Evolutionary conservation across 1,284 basidiomycete species (phyloP).

Genomic region (Agaricales sp.): DNA sequence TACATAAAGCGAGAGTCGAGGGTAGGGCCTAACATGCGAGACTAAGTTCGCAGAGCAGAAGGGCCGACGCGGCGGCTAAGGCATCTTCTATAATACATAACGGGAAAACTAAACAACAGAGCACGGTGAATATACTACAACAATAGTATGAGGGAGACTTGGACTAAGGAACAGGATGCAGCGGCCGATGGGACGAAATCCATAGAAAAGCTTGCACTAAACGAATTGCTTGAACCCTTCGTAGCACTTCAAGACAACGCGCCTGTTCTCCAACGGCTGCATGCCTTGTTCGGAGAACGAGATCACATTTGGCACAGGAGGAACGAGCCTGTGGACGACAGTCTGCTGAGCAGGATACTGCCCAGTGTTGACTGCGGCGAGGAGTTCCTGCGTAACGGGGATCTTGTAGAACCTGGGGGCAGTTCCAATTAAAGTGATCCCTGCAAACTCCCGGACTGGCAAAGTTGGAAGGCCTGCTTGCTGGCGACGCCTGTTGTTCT

Average conservation of each 20-base stretch:
- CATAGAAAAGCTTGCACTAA: too few species aligned
- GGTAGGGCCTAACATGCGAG: too few species aligned
- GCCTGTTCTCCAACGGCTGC: neutral
- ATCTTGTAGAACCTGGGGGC: conserved; percentile 21
- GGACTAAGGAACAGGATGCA: too few species aligned
- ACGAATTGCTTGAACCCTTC: neutral
- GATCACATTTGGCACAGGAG: neutral
- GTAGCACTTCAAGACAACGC: neutral
- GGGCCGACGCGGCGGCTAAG: too few species aligned
- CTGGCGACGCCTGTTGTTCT: conserved; percentile 19
- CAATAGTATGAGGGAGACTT: too few species aligned
- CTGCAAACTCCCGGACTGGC: conserved; percentile 15
- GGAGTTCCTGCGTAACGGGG: conserved; percentile 17
- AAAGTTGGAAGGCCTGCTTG: conserved; percentile 12
- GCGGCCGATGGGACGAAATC: too few species aligned
- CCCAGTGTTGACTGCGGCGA: conserved; percentile 15
- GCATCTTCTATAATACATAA: too few species aligned
- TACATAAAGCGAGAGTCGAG: too few species aligned
- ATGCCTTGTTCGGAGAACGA: neutral
- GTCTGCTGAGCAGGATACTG: conserved; percentile 13
- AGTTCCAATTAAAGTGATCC: conserved; percentile 20
- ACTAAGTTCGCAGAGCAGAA: too few species aligned
- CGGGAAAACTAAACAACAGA: too few species aligned
- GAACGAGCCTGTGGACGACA: neutral
- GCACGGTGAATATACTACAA: too few species aligned